Evolutionary conservation across 352 stramenopile species (phyloP), one percentile per base, ranked within the genome.

Genomic region (Thraustochytrium striatum): DNA sequence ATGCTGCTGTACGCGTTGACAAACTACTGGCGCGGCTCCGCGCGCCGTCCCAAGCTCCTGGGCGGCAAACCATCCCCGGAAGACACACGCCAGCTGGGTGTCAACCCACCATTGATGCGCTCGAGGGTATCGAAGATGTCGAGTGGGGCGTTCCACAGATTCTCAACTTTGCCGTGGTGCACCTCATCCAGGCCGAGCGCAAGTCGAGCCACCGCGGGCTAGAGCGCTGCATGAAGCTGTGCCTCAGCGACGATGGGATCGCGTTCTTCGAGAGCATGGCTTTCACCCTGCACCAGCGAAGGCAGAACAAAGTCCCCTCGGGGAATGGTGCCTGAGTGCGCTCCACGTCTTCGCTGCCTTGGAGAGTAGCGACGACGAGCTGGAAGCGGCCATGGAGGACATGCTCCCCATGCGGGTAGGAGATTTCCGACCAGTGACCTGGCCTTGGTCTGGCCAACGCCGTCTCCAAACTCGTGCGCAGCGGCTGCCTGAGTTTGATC

Each of bases 191-290:
- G n/a, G 16, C 59, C 59, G 21, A n/a, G n/a, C n/a, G 41, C 41
- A 3, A 70, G 50, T 35, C 59, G 53, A 52, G n/a, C 69, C 9
- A 65, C 39, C 50, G 43, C 8, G 21, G 35, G 16, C 57, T 79
- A 1, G 50, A 16, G n/a, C 8, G 47, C 3, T 72, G 69, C 55
- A 65, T 52, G 5, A 3, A 73, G 32, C 50, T 79, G 7, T 79
- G 69, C 39, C 25, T 41, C 25, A 58, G 36, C 28, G 57, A 79
- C 0, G 57, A 69, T 13, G 69, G 69, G 7, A 25, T 65, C 35
- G 19, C 30, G 2, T 79, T 69, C 30, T 25, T 79, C n/a, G 69
- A 79, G 58, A 72, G 69, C 32, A 72, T 79, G 69, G 69, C 69
- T 5, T 50, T 79, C 28, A 25, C 38, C 0, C 50, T 79, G 32